A percentile compares a stretch with the other conserved stretches of the same genome.
phyloP scores from a whole-genome alignment of 805 yeast species.

The Lipomyces yamadae region DNA sequence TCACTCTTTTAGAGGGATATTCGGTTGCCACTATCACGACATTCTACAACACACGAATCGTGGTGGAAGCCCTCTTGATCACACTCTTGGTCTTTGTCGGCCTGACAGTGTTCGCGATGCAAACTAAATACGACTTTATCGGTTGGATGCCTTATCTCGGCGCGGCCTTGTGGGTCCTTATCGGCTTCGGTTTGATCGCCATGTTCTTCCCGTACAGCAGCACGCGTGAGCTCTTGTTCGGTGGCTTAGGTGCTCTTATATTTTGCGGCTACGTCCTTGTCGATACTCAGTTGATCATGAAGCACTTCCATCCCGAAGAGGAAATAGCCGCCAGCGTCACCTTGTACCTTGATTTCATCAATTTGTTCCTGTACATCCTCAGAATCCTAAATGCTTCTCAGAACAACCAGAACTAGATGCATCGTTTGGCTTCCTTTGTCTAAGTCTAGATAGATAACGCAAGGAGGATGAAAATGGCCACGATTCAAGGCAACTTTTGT shows the following conservation, averaged over 20 bases:
- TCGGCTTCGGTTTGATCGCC: slow-evolving; percentile 72
- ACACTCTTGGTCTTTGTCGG: slow-evolving; percentile 77
- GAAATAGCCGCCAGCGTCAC: slow-evolving; percentile 80
- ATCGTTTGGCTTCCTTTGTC: neutral
- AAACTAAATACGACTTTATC: slow-evolving; percentile 74
- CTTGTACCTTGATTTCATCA: slow-evolving; percentile 80
- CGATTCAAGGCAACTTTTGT: neutral
- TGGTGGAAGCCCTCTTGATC: slow-evolving; percentile 71
- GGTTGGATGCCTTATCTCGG: slow-evolving; percentile 65
- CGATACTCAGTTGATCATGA: slow-evolving; percentile 81
- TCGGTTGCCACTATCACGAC: slow-evolving; percentile 70
- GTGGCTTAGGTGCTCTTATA: slow-evolving; percentile 73
- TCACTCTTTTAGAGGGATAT: slow-evolving; percentile 77
- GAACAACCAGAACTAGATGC: slow-evolving; percentile 33
- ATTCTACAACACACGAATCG: slow-evolving; percentile 62
- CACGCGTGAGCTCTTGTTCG: slow-evolving; percentile 67
- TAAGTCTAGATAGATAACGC: neutral
- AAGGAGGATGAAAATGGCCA: neutral
- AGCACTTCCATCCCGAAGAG: slow-evolving; percentile 77
- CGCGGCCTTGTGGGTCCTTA: slow-evolving; percentile 65
- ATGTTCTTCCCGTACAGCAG: slow-evolving; percentile 66
- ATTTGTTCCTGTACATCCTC: slow-evolving; percentile 76
- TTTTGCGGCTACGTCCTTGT: slow-evolving; percentile 74
- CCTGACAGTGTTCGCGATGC: slow-evolving; percentile 75
- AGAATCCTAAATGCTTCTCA: slow-evolving; percentile 55